These are phyloP conservation scores for Lepidium didymum DNA, from an alignment of 345 rosid species.

Conservation along the genomic window DNA sequence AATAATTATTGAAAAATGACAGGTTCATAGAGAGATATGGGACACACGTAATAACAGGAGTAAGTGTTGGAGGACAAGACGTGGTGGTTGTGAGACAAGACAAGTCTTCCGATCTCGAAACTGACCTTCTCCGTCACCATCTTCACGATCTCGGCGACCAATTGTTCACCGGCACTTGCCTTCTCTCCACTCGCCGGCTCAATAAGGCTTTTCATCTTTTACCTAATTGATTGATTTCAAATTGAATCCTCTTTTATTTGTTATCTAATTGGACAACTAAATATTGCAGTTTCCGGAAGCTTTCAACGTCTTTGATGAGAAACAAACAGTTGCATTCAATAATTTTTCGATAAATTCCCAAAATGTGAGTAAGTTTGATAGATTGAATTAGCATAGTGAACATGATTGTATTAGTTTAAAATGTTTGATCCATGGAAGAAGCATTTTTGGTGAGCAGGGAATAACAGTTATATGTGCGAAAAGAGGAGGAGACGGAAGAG, in stretches of 20 bases:
- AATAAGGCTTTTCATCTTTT: conserved; percentile 10
- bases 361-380: conserved; percentile 61
- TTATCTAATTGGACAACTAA: background rate
- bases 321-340: conserved; percentile 34
- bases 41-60: conserved; percentile 74
- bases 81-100: conserved; percentile 67
- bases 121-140: conserved; percentile 55
- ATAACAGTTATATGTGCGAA: conserved; percentile 59
- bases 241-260: too few relatives aligned
- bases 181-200: conserved; percentile 38
- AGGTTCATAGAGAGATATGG: conserved; percentile 91
- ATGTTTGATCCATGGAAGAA: background rate
- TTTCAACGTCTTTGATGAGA: conserved; percentile 62
- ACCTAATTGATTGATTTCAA: background rate
- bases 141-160: conserved; percentile 78
- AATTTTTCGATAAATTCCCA: conserved; percentile 42
- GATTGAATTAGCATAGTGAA: background rate
- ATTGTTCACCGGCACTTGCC: conserved; percentile 65
- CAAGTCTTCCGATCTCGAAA: conserved; percentile 42
- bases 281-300: conserved; percentile 61
- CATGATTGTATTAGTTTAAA: background rate
- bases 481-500: conserved; percentile 66
- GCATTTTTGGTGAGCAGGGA: conserved; percentile 43
- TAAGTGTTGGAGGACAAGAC: conserved; percentile 80
- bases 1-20: conserved; percentile 1